phyloP scores from a whole-genome alignment of 75 land plant genomes.

The Isoetes taiwanensis region DNA sequence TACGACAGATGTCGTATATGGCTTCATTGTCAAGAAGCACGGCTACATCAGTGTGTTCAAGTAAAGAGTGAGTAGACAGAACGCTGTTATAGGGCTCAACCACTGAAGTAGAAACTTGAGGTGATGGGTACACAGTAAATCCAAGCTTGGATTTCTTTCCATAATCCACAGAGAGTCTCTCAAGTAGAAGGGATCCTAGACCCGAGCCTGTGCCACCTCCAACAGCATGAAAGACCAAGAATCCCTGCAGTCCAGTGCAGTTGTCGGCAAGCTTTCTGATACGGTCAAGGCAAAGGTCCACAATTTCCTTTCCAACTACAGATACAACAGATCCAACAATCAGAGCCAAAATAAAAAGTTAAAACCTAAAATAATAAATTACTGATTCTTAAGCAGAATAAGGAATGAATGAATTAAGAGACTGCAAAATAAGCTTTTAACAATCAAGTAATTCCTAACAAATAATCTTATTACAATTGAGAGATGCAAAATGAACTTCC shows the following conservation, averaged over 20 bases:
- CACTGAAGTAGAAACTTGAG: slow-evolving; percentile 34
- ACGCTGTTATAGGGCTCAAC: slow-evolving; percentile 36
- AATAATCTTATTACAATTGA: no score
- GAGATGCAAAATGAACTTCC: no score
- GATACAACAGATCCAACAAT: no score
- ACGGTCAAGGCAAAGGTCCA: slow-evolving; percentile 16
- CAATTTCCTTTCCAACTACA: slow-evolving; percentile 15
- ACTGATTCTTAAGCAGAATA: no score
- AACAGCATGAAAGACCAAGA: slow-evolving; percentile 19
- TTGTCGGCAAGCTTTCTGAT: slow-evolving; percentile 20
- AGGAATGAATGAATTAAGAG: no score
- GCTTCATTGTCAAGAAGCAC: slow-evolving; percentile 32
- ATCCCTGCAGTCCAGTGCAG: slow-evolving; percentile 26
- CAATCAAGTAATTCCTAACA: no score
- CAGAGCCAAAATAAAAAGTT: no score
- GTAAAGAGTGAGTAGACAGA: slow-evolving; percentile 29
- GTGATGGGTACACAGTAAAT: slow-evolving; percentile 33
- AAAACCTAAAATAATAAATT: no score
- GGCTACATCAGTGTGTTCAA: slow-evolving; percentile 29
- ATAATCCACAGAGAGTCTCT: slow-evolving; percentile 39
- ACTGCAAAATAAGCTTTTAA: no score
- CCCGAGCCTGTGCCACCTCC: slow-evolving; percentile 25
- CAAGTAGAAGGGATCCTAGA: slow-evolving; percentile 34
- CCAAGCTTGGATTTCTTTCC: slow-evolving; percentile 20
- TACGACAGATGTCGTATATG: slow-evolving; percentile 32